phyloP scores from a whole-genome alignment of 345 rosid genomes.

The Hirschfeldia incana region DNA sequence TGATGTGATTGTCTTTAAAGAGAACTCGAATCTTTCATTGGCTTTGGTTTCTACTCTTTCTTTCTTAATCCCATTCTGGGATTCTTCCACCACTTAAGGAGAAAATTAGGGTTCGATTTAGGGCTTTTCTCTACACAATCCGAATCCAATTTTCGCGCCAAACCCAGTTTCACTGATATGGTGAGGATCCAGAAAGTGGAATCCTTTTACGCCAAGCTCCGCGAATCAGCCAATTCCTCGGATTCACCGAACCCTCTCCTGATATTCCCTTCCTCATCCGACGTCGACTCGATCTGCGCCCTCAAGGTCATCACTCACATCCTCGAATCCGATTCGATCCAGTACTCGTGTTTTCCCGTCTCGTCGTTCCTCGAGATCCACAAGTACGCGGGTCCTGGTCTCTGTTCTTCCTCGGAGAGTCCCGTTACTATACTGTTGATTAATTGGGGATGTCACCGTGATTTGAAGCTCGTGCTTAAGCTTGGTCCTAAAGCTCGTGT shows the following conservation, averaged over 20 bases:
- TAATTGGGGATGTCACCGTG: constrained; percentile 95
- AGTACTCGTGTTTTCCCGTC: constrained; percentile 91
- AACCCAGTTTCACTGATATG: constrained; percentile 44
- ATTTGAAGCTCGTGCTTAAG: constrained; percentile 55
- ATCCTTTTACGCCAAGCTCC: constrained; percentile 69
- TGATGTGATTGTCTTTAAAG: background rate
- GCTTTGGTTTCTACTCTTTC: background rate
- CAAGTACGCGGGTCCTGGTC: constrained; percentile 61
- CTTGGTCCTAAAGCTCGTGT: constrained; percentile 62
- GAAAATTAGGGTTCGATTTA: constrained; percentile 21
- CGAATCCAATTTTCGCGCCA: background rate
- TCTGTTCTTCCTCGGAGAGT: constrained; percentile 49
- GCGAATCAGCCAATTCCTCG: constrained; percentile 63
- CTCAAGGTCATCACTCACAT: constrained; percentile 79
- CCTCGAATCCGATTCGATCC: constrained; percentile 87
- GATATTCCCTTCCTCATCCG: constrained; percentile 91
- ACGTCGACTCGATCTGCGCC: constrained; percentile 86
- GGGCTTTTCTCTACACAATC: background rate
- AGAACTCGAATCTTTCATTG: background rate
- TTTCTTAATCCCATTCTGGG: constrained; percentile 2
- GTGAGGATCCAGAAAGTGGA: constrained; percentile 78
- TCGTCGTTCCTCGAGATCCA: constrained; percentile 82
- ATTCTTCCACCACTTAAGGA: background rate
- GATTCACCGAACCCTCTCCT: constrained; percentile 62
- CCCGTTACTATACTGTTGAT: constrained; percentile 65